Conservation (phyloP, 768 basidiomycete species). For the Auriculariales sp. region DNA sequence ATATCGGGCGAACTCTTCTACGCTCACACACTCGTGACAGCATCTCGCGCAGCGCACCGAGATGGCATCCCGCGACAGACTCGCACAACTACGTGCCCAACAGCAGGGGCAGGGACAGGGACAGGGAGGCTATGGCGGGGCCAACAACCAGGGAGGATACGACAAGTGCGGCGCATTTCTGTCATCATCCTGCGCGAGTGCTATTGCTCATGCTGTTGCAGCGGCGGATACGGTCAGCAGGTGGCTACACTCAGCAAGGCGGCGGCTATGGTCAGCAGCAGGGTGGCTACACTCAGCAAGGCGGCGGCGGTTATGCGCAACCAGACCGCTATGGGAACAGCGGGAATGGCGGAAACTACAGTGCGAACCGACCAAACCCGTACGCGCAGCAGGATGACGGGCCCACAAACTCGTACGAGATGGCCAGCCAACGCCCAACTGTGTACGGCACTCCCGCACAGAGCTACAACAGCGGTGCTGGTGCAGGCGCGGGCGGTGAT, state of each 20-base stretch:
- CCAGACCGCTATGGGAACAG: not conserved
- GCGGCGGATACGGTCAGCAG: not conserved
- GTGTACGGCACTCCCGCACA: not conserved
- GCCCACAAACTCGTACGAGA: slow-evolving; percentile 1
- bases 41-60: too few species aligned
- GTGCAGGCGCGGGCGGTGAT: not conserved
- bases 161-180: not conserved
- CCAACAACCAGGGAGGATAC: not conserved
- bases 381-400: slow-evolving; percentile 1
- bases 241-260: not conserved
- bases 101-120: not conserved
- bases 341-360: not conserved
- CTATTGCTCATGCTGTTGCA: not conserved
- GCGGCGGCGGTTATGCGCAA: not conserved
- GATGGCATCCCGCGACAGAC: not conserved
- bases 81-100: not conserved
- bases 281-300: not conserved
- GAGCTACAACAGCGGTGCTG: not conserved
- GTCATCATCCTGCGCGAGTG: not conserved
- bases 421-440: not conserved
- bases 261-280: not conserved
- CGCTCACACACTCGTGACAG: too few species aligned
- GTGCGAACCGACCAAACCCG: not conserved
- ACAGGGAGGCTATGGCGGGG: not conserved
- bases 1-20: too few species aligned